Evolutionary conservation across 2,329 filamentous ascomycete genomes (phyloP).

Genomic region (Verticillium tricorpus): DNA sequence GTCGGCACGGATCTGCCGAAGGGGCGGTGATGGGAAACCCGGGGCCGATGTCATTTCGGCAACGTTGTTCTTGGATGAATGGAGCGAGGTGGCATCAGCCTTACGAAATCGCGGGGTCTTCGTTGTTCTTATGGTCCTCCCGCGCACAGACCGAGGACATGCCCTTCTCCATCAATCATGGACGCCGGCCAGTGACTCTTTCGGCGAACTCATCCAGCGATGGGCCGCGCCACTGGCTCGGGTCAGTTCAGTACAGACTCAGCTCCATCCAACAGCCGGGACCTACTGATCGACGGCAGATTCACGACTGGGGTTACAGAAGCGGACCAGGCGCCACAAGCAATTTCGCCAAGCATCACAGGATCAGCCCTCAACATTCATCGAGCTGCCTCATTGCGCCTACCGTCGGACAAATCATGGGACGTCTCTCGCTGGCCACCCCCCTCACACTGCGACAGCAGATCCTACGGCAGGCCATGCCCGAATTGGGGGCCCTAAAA

Average conservation of each 20-base stretch:
- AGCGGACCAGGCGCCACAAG: no score
- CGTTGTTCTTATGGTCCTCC: background rate
- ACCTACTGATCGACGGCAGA: no score
- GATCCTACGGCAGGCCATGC: background rate
- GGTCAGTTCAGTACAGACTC: no score
- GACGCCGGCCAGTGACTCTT: background rate
- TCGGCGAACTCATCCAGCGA: background rate
- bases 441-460: background rate
- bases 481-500: background rate
- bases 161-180: background rate
- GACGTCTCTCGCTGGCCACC: background rate
- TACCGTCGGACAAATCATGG: background rate
- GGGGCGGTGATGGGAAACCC: background rate
- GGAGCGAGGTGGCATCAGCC: background rate
- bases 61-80: background rate
- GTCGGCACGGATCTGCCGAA: slow-evolving; percentile 47
- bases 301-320: no score
- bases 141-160: background rate
- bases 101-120: background rate
- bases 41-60: background rate
- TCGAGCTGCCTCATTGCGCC: background rate
- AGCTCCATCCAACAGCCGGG: no score
- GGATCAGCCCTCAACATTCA: no score
- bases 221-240: no score
- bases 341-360: no score